These are phyloP conservation scores for Cephaloascus fragrans DNA, from an alignment of 805 yeast genomes.

Conservation along the genomic window DNA sequence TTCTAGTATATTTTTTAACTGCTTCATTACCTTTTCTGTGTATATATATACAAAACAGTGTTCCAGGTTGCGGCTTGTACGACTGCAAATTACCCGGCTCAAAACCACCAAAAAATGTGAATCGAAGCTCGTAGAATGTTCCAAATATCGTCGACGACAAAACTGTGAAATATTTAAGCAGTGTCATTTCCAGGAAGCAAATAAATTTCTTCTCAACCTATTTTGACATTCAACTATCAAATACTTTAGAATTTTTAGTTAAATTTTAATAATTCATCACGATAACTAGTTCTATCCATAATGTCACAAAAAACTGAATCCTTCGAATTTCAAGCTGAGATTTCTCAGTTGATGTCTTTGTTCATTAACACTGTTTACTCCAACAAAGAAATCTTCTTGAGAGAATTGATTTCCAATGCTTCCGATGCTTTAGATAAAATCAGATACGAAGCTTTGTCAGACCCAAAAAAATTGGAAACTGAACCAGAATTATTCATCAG, in stretches of 20 bases:
- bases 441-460: conserved; percentile 92
- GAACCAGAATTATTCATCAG: conserved; percentile 97
- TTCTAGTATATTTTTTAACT: too few relatives aligned
- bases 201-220: too few relatives aligned
- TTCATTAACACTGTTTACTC: conserved; percentile 99
- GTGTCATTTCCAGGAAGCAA: too few relatives aligned
- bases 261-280: too few relatives aligned
- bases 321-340: conserved; percentile 99
- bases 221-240: too few relatives aligned
- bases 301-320: conserved; percentile 66
- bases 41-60: too few relatives aligned
- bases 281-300: conserved; percentile 5
- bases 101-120: neutral
- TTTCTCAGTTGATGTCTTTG: conserved; percentile 99
- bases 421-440: conserved; percentile 99
- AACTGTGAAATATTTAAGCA: too few relatives aligned
- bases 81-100: neutral
- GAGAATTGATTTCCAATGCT: conserved; percentile 98
- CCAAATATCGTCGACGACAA: too few relatives aligned
- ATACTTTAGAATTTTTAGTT: neutral
- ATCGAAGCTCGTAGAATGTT: too few relatives aligned
- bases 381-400: conserved; percentile 96
- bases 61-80: too few relatives aligned
- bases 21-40: too few relatives aligned
- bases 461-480: conserved; percentile 82